phyloP scores from a whole-genome alignment of 2,329 filamentous ascomycete species.

The Aspergillus hiratsukae region DNA sequence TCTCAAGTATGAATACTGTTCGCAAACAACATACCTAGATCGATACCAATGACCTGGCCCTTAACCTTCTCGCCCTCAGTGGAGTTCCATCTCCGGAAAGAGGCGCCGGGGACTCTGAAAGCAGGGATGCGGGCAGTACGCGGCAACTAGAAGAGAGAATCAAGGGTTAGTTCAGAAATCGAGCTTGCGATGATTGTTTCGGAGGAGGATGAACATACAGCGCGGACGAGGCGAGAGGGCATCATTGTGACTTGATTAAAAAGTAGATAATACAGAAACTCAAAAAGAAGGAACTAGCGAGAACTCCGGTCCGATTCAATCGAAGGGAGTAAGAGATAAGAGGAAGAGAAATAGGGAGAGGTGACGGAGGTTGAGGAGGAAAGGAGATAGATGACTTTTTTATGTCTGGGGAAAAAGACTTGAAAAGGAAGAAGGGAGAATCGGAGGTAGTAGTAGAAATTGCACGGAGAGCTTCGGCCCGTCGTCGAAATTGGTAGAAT shows the following conservation, averaged over 20 bases:
- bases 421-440: constrained; percentile 28
- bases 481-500: constrained; percentile 37
- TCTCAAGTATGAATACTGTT: background rate
- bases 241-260: constrained; percentile 55
- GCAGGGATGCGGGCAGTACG: constrained; percentile 68
- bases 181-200: constrained; percentile 16
- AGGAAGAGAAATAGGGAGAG: constrained; percentile 15
- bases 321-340: constrained; percentile 20
- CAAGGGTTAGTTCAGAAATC: constrained; percentile 16
- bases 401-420: constrained; percentile 15
- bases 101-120: constrained; percentile 66
- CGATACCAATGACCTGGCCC: constrained; percentile 95
- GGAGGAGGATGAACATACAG: constrained; percentile 54
- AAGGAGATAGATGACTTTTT: constrained; percentile 20
- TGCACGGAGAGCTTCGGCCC: constrained; percentile 33
- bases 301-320: constrained; percentile 33
- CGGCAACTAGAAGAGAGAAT: constrained; percentile 58
- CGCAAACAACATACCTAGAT: constrained; percentile 65
- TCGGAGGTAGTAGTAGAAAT: constrained; percentile 25
- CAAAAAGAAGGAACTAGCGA: constrained; percentile 24
- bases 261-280: constrained; percentile 34
- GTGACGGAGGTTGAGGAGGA: constrained; percentile 19
- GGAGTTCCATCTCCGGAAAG: constrained; percentile 58
- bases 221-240: constrained; percentile 66
- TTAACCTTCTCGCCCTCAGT: constrained; percentile 73